Evolutionary conservation across 495 filamentous ascomycete genomes (phyloP).

Genomic region (Lophium mytilinum): DNA sequence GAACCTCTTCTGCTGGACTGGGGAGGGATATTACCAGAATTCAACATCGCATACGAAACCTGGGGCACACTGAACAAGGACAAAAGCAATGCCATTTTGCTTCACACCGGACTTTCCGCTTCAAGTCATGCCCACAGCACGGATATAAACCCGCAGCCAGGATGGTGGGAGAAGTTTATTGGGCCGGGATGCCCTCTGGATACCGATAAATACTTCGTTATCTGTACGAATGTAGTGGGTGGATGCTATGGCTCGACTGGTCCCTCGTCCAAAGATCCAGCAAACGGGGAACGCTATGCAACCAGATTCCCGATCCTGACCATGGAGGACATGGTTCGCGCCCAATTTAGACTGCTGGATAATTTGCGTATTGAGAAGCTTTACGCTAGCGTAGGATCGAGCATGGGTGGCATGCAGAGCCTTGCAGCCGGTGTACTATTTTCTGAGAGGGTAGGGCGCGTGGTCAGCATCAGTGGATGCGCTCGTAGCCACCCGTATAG

Average conservation of each 20-base stretch:
- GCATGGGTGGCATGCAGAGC: slow-evolving; percentile 99
- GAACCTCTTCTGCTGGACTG: slow-evolving; percentile 82
- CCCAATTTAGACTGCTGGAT: slow-evolving; percentile 88
- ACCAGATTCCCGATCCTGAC: slow-evolving; percentile 96
- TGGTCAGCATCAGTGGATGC: slow-evolving; percentile 89
- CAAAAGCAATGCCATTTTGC: slow-evolving; percentile 80
- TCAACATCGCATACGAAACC: slow-evolving; percentile 85
- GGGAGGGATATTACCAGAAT: slow-evolving; percentile 80
- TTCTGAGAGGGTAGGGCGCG: slow-evolving; percentile 66
- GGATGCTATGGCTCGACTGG: slow-evolving; percentile 96
- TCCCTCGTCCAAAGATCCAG: slow-evolving; percentile 79
- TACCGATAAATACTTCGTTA: slow-evolving; percentile 83
- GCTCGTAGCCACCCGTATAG: slow-evolving; percentile 95
- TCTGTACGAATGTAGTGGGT: slow-evolving; percentile 95
- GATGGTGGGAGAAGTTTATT: slow-evolving; percentile 99
- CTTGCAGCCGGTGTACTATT: slow-evolving; percentile 84
- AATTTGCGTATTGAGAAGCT: slow-evolving; percentile 67
- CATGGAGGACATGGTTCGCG: slow-evolving; percentile 94
- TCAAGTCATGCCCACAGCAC: slow-evolving; percentile 95
- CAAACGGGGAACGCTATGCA: slow-evolving; percentile 79
- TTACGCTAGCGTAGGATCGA: slow-evolving; percentile 87
- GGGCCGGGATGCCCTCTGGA: slow-evolving; percentile 79
- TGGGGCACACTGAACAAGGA: slow-evolving; percentile 80
- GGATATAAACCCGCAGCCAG: slow-evolving; percentile 69
- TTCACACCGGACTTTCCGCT: slow-evolving; percentile 91